These are phyloP conservation scores for Candida morakotiae DNA, from an alignment of 805 yeast genomes.

Conservation along the genomic window DNA sequence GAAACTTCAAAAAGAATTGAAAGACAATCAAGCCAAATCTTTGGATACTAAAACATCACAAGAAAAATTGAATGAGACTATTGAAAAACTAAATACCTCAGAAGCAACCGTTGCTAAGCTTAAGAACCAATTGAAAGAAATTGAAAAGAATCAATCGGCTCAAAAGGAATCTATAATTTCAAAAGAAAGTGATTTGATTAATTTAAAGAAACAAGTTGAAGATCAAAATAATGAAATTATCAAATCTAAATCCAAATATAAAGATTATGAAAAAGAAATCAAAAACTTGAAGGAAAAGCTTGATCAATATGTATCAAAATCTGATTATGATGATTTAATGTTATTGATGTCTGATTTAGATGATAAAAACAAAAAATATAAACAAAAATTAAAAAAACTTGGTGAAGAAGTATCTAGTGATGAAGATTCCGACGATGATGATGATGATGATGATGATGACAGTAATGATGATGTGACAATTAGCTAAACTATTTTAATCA, in stretches of 20 bases:
- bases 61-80: no score
- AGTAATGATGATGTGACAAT: constrained; percentile 22
- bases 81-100: neutral
- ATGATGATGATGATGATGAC: constrained; percentile 48
- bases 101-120: neutral
- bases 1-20: neutral
- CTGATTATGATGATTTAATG: constrained; percentile 72
- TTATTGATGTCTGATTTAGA: constrained; percentile 74
- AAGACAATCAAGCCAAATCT: neutral
- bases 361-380: constrained; percentile 58
- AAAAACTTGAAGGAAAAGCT: constrained; percentile 8
- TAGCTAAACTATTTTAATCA: neutral
- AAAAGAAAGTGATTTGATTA: neutral
- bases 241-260: neutral
- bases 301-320: constrained; percentile 35
- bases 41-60: no score
- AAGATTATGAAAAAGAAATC: constrained; percentile 8
- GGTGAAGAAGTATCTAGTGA: constrained; percentile 68
- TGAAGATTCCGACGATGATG: constrained; percentile 65
- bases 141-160: neutral
- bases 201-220: neutral
- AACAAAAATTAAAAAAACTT: constrained; percentile 42
- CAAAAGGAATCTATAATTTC: neutral
- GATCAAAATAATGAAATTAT: constrained; percentile 2
- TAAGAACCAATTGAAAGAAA: neutral